Percentiles rank a stretch among this genome's conserved stretches.
Evolutionary conservation across 1,139 yeast genomes (phyloP).

Genomic region (Diutina neorugosa): DNA sequence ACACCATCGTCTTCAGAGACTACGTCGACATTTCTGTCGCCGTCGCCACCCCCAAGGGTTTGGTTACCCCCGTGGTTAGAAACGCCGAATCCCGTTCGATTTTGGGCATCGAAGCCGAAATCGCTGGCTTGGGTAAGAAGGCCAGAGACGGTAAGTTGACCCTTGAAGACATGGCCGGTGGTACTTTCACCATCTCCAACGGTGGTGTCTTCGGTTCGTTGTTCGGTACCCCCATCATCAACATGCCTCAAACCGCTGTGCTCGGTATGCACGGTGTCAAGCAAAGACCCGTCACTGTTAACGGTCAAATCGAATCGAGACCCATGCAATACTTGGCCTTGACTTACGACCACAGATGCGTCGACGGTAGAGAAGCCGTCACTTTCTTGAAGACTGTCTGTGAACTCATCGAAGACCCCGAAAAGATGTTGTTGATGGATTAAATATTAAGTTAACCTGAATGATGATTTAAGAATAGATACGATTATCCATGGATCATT

Average conservation of each 20-base stretch:
- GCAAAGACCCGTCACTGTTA: conserved; percentile 84
- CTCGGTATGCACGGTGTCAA: conserved; percentile 96
- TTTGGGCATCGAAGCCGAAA: conserved; percentile 84
- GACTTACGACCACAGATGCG: conserved; percentile 95
- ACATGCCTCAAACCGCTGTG: conserved; percentile 97
- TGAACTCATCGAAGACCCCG: conserved; percentile 97
- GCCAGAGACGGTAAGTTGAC: conserved; percentile 97
- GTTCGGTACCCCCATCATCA: conserved; percentile 97
- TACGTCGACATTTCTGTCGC: conserved; percentile 94
- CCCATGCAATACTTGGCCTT: conserved; percentile 99
- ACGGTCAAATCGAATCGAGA: conserved; percentile 91
- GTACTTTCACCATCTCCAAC: conserved; percentile 96
- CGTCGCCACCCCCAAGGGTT: conserved; percentile 98
- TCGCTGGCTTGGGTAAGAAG: conserved; percentile 68
- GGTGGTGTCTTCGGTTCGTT: conserved; percentile 99
- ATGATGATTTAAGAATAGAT: not conserved
- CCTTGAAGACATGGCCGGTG: conserved; percentile 98
- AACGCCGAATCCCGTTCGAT: conserved; percentile 89
- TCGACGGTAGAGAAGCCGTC: conserved; percentile 99
- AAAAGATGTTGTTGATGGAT: conserved; percentile 73
- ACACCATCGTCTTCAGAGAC: conserved; percentile 92
- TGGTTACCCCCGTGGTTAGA: conserved; percentile 96
- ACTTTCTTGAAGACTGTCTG: conserved; percentile 91
- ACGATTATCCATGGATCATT: not conserved
- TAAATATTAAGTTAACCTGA: not conserved